Percentiles rank a stretch among this genome's conserved stretches.
Conservation (phyloP, 805 yeast species). For the Phaffomyces antillensis region DNA sequence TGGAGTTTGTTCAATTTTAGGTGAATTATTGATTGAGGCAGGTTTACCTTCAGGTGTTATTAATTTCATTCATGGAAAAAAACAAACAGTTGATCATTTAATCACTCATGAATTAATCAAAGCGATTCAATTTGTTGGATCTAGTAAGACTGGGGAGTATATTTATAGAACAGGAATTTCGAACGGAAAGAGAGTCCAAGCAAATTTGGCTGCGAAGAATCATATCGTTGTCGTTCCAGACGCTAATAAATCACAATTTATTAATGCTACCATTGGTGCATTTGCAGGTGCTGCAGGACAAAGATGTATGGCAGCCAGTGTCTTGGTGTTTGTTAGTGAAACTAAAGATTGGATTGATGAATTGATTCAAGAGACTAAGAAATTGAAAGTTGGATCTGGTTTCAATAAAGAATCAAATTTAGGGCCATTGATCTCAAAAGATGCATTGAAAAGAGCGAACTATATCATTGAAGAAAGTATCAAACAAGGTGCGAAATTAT, state of each 20-base stretch:
- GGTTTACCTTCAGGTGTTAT: conserved; percentile 72
- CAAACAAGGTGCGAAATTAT: conserved; percentile 53
- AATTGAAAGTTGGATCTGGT: conserved; percentile 57
- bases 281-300: conserved; percentile 79
- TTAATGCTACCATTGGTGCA: conserved; percentile 66
- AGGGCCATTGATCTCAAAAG: conserved; percentile 68
- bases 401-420: conserved; percentile 51
- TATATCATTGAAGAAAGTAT: conserved; percentile 52
- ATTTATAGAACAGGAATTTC: conserved; percentile 59
- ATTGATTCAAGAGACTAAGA: conserved; percentile 47
- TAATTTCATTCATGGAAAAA: conserved; percentile 67
- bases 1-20: conserved; percentile 70
- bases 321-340: conserved; percentile 63
- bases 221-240: conserved; percentile 76
- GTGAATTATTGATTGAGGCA: conserved; percentile 64
- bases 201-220: conserved; percentile 75
- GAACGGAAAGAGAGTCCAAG: conserved; percentile 69
- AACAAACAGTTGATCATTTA: conserved; percentile 63
- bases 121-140: conserved; percentile 75
- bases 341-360: conserved; percentile 58
- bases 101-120: conserved; percentile 67
- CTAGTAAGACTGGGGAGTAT: conserved; percentile 71
- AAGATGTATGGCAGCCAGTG: conserved; percentile 75
- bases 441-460: conserved; percentile 45
- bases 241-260: conserved; percentile 55